Evolutionary conservation across 176 grass and related monocot species (phyloP), one percentile per base, ranked within the genome.

Genomic region (Aegilops umbellulata): DNA sequence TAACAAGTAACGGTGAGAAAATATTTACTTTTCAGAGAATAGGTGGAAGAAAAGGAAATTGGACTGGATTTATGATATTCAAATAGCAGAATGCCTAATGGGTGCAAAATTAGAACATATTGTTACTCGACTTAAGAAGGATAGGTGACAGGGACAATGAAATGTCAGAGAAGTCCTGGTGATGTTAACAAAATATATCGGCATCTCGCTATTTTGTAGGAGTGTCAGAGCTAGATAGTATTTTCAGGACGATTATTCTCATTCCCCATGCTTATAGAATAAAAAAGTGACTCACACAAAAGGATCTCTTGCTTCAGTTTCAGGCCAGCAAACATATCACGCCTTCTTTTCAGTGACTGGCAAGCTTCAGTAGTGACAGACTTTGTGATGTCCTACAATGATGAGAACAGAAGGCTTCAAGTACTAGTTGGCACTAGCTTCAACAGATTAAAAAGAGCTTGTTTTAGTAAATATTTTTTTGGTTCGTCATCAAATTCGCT

Each of bases 301-400:
- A 99, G 92, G 84, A 99, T 86, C 83, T 96, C 97, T 89, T 94
- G 97, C 86, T 96, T 95, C 32, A 98, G 71, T 90, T 92, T 98
- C 77, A 98, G 79, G 35, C 92, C 92, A 95, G 92, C 62, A 88
- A 98, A 98, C 58, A 94, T 78, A 83, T 98, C 92, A 38, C 86
- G 97, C 67, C 90, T 95, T 91, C 42, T 94, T 89, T 95, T 96
- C 71, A 98, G 76, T 82, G 90, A 92, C 76, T 94, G 91, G 82
- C 94, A 98, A 86, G 91, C 91, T 80, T 90, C 88, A 69, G 74
- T 92, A 44, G 88, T 92, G 80, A 98, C 88, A 69, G 94, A 95
- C 86, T 92, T 95, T 8, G 97, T 98, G 51, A 98, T 92, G 49
- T 98, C 97, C 97, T 98, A 86, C 78, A 84, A 82, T 75, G 46